Percentiles rank a stretch among this genome's conserved stretches.
Evolutionary conservation across 768 basidiomycete genomes (phyloP).

Genomic region (Trametes meyenii): DNA sequence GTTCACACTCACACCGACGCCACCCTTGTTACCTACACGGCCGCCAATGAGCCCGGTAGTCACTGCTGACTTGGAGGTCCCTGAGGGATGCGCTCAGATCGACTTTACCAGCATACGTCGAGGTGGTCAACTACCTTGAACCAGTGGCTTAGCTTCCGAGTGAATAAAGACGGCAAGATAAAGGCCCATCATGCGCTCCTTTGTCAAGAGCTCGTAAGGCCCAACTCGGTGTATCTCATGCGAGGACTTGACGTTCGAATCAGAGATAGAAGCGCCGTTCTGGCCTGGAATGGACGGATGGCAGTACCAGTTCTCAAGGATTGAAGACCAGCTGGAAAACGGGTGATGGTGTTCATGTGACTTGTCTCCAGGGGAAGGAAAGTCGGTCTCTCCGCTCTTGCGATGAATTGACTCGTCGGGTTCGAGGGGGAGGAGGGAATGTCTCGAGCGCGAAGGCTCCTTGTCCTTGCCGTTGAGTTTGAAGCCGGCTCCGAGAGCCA

Average conservation of each 20-base stretch:
- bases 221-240: conserved; percentile 45
- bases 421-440: conserved; percentile 25
- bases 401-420: conserved; percentile 29
- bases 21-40: conserved; percentile 90
- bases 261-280: not conserved
- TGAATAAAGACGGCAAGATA: conserved; percentile 79
- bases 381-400: conserved; percentile 19
- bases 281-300: conserved; percentile 32
- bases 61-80: conserved; percentile 79
- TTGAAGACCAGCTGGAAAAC: conserved; percentile 69
- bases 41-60: conserved; percentile 91
- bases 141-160: conserved; percentile 63
- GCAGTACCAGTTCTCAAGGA: conserved; percentile 76
- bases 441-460: conserved; percentile 28
- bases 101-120: not conserved
- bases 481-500: conserved; percentile 78
- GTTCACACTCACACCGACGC: conserved; percentile 87
- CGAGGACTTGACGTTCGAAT: conserved; percentile 13
- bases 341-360: conserved; percentile 29
- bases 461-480: conserved; percentile 62
- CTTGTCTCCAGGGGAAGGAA: conserved; percentile 15
- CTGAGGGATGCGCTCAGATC: conserved; percentile 38
- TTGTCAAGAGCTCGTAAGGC: conserved; percentile 82
- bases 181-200: conserved; percentile 91
- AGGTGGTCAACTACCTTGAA: conserved; percentile 50